These are phyloP conservation scores for Crepidotus variabilis DNA, from an alignment of 768 basidiomycete genomes.

Conservation along the genomic window DNA sequence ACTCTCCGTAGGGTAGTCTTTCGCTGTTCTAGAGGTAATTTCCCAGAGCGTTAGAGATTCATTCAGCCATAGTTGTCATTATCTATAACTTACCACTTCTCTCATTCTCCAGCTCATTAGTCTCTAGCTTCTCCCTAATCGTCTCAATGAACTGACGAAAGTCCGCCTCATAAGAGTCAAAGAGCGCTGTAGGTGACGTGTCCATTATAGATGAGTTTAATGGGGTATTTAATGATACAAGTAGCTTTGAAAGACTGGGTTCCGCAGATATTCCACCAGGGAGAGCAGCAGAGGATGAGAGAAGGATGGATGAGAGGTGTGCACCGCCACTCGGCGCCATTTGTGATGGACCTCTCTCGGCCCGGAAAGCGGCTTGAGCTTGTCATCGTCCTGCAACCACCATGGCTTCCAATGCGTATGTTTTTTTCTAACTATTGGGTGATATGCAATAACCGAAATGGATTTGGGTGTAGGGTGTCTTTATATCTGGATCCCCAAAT, in stretches of 20 bases:
- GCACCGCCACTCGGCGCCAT: constrained; percentile 5
- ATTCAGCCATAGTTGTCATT: background rate
- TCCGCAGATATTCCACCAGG: constrained; percentile 24
- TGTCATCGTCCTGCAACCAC: constrained; percentile 10
- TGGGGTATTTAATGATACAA: constrained; percentile 6
- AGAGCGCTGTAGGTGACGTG: constrained; percentile 78
- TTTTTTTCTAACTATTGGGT: constrained; percentile 8
- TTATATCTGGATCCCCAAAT: constrained; percentile 92
- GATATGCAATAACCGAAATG: background rate
- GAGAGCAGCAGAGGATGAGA: constrained; percentile 14
- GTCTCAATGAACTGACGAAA: constrained; percentile 78
- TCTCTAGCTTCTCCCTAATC: constrained; percentile 75
- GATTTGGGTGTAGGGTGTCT: constrained; percentile 34
- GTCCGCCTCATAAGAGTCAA: constrained; percentile 91
- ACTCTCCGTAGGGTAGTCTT: constrained; percentile 78
- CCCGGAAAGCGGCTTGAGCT: background rate
- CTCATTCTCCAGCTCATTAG: constrained; percentile 54
- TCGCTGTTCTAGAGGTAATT: constrained; percentile 57
- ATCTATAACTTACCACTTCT: constrained; percentile 56
- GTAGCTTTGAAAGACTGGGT: constrained; percentile 6
- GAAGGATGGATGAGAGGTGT: background rate
- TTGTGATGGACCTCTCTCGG: background rate
- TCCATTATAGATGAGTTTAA: constrained; percentile 49
- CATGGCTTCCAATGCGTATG: constrained; percentile 40
- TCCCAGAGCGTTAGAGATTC: background rate